A percentile compares a stretch with the other conserved stretches of the same genome.
Conservation (phyloP, 2,329 filamentous ascomycete genomes). For the Hypoxylon sp. region DNA sequence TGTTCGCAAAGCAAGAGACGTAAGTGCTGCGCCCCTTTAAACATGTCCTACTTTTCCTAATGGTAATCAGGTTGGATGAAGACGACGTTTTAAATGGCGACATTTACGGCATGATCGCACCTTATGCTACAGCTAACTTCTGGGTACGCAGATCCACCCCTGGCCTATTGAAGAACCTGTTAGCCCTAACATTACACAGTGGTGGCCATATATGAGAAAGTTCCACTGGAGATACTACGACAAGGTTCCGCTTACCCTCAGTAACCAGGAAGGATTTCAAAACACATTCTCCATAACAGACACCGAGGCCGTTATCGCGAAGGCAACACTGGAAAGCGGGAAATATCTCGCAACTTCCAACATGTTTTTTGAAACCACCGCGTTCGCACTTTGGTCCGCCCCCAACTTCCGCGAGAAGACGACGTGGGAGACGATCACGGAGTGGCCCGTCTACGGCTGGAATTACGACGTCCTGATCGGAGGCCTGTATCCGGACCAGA, state of each 20-base stretch:
- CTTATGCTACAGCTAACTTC: conserved; percentile 66
- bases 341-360: conserved; percentile 64
- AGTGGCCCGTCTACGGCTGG: conserved; percentile 67
- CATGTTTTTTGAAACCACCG: conserved; percentile 64
- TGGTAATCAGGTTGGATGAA: conserved; percentile 59
- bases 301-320: conserved; percentile 60
- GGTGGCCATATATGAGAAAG: conserved; percentile 66
- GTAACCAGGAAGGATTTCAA: conserved; percentile 64
- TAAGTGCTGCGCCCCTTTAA: conserved; percentile 49
- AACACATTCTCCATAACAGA: conserved; percentile 66
- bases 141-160: conserved; percentile 57
- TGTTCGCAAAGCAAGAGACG: conserved; percentile 65
- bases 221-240: conserved; percentile 70
- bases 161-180: background rate
- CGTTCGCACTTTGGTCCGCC: conserved; percentile 64
- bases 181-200: conserved; percentile 53
- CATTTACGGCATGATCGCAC: conserved; percentile 64
- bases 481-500: conserved; percentile 64
- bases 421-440: conserved; percentile 59
- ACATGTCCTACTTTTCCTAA: background rate
- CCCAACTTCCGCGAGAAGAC: conserved; percentile 68
- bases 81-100: conserved; percentile 65
- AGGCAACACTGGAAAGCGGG: conserved; percentile 62
- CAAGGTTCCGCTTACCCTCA: conserved; percentile 58
- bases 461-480: conserved; percentile 69